Evolutionary conservation across 768 basidiomycete genomes (phyloP), one percentile per base, ranked within the genome.

Genomic region (Serendipita indica): DNA sequence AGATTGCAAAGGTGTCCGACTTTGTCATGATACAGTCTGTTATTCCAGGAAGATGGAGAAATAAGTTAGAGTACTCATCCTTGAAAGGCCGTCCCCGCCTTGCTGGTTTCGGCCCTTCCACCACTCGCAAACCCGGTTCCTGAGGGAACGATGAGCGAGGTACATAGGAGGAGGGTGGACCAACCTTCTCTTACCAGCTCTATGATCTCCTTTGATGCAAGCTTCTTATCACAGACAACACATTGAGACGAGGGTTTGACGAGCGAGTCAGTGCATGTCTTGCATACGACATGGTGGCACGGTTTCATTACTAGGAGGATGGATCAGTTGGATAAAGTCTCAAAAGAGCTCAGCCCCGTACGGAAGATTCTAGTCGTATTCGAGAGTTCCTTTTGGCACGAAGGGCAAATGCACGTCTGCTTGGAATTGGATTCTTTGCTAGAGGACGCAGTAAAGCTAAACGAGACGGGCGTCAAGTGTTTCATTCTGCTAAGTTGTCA

Each of bases 41-140:
- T n/a, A n/a, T n/a, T n/a, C n/a, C n/a, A n/a, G n/a, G n/a, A n/a
- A n/a, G n/a, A n/a, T n/a, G n/a, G n/a, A n/a, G n/a, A n/a, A n/a
- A n/a, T n/a, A n/a, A n/a, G n/a, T n/a, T n/a, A n/a, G n/a, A n/a
- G n/a, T n/a, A n/a, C n/a, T 43, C 41, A 91, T 39, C 88, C 89
- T 67, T 93, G 89, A 73, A 97, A 94, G 0, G 89, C 84, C 12
- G 89, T 72, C 1, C 89, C 90, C 28, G 74, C 74, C 68, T 79
- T 84, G 34, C 79, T 82, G 0, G 86, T 85, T 71, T 94, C 89
- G n/a, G 91, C 89, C 63, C 90, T 70, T 3, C 93, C 93, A n/a
- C 93, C 92, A 57, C 88, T 86, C 5, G 93, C 91, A 66, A 88
- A 97, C 0, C 93, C 92, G 7, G 93, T 97, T 25, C 89, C 88